A percentile compares a stretch with the other conserved stretches of the same genome.
Conservation (phyloP, 768 basidiomycete genomes). For the Mycena epipterygia region DNA sequence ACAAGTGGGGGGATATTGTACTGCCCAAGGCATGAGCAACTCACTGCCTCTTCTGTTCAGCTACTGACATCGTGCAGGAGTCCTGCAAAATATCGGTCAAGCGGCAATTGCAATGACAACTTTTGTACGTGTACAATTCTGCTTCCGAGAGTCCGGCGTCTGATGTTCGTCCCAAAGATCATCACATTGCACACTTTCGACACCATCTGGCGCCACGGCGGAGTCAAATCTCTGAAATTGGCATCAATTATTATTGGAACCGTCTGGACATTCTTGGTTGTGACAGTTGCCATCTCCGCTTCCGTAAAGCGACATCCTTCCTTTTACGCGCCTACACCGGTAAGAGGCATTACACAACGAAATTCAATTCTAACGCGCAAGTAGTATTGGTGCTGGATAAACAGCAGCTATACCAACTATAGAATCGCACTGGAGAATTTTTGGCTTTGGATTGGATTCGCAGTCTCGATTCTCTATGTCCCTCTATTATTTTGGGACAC, state of each 20-base stretch:
- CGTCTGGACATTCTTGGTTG: slow-evolving; percentile 22
- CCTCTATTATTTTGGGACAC: slow-evolving; percentile 21
- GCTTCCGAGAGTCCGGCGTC: too few relatives aligned
- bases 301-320: neutral
- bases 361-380: neutral
- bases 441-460: slow-evolving; percentile 32
- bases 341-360: neutral
- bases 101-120: slow-evolving; percentile 24
- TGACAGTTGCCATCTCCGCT: slow-evolving; percentile 6
- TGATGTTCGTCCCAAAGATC: neutral
- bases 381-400: slow-evolving; percentile 36
- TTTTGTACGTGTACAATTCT: neutral
- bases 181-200: slow-evolving; percentile 25
- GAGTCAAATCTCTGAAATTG: neutral
- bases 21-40: slow-evolving; percentile 3
- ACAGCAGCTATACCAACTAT: slow-evolving; percentile 21
- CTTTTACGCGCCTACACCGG: slow-evolving; percentile 29
- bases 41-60: neutral
- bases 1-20: slow-evolving; percentile 7
- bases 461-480: slow-evolving; percentile 17
- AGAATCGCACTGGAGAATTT: slow-evolving; percentile 26
- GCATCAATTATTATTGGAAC: slow-evolving; percentile 3
- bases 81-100: slow-evolving; percentile 19
- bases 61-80: neutral
- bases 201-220: slow-evolving; percentile 11